Conservation (phyloP, 2,329 filamentous ascomycete species). For the Camptophora hylomeconis region DNA sequence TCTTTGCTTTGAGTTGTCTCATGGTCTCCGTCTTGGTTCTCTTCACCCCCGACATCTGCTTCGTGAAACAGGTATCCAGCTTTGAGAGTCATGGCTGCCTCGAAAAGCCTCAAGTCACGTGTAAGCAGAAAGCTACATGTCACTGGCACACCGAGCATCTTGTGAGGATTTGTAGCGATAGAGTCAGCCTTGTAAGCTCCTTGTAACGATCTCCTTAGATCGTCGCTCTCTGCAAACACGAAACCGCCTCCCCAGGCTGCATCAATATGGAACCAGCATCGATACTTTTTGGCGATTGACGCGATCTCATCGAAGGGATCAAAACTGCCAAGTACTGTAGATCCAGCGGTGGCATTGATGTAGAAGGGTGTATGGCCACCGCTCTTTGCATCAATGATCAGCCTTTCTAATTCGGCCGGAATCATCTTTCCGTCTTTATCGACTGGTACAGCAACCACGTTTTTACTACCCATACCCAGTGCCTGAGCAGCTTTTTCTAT, state of each 20-base stretch:
- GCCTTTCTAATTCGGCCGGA: constrained; percentile 47
- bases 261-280: constrained; percentile 87
- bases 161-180: constrained; percentile 85
- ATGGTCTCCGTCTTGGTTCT: constrained; percentile 9
- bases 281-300: constrained; percentile 54
- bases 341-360: constrained; percentile 90
- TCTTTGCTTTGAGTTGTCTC: constrained; percentile 3
- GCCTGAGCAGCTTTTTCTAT: constrained; percentile 91
- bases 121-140: constrained; percentile 84
- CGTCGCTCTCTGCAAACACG: constrained; percentile 50
- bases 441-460: constrained; percentile 62
- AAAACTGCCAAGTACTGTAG: constrained; percentile 81
- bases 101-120: constrained; percentile 62
- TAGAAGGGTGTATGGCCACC: constrained; percentile 76
- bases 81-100: constrained; percentile 69
- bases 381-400: constrained; percentile 47
- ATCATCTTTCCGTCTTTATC: constrained; percentile 62
- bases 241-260: constrained; percentile 81
- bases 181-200: constrained; percentile 67
- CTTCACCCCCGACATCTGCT: constrained; percentile 27
- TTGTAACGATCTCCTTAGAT: constrained; percentile 49
- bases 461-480: constrained; percentile 64
- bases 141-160: constrained; percentile 86
- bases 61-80: constrained; percentile 78
- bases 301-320: constrained; percentile 65